Evolutionary conservation across 2,329 filamentous ascomycete species (phyloP), one percentile per base, ranked within the genome.

Genomic region (Talaromyces sp.): DNA sequence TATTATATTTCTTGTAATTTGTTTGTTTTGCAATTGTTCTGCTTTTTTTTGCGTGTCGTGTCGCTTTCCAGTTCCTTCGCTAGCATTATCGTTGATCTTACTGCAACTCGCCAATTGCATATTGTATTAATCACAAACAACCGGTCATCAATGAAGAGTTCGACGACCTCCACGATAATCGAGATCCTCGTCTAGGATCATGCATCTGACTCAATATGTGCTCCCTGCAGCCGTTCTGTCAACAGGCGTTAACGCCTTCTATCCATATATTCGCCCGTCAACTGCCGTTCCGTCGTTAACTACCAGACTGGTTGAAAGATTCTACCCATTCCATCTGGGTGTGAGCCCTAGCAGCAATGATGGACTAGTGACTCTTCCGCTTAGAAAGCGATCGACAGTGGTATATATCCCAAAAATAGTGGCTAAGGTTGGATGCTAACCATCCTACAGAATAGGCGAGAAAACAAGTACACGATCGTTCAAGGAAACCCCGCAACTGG

Each of bases 391-490:
- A n/a, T 70, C 74, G 17, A 70, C 62, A 19, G 66, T 67, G 67
- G 70, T 71, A 59, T 54, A 67, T 65, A 60, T 52, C 17, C 10
- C 8, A 54, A 22, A 27, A 13, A 7, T 13, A 13, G 7, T 25
- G n/a, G 19, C 13, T n/a, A 39, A 22, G 6, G 37, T 11, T n/a
- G 27, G 13, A 45, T 59, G 37, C 56, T 59, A 43, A 59, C 56
- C 19, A 33, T 27, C 37, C 57, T 33, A 33, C 58, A 76, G 62
- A 67, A 73, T 37, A 78, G 77, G 31, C 81, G 84, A 50, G 77
- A 81, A 65, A 85, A 86, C 70, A 70, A 73, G 2, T 86, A 83
- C 72, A 74, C 77, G 8, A 80, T 85, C 11, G 70, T 79, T 43
- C 68, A 75, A 63, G 77, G 79, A 8, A 72, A 74, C 22, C 72